These are phyloP conservation scores for Plasmodium vinckei DNA, from an alignment of 169 alveolate genomes.

Conservation along the genomic window DNA sequence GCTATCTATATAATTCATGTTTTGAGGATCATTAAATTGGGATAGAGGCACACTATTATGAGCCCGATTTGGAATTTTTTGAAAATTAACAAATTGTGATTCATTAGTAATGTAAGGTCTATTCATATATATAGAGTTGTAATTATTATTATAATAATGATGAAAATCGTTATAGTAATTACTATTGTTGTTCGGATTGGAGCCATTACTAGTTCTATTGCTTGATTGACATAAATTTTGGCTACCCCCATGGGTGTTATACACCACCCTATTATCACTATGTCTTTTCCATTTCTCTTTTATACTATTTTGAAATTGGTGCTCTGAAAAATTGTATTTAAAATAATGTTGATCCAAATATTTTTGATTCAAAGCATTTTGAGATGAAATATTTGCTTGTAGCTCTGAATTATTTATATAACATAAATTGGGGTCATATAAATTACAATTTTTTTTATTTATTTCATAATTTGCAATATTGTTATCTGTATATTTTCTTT, in stretches of 20 bases:
- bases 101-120: too few species aligned
- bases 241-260: neutral
- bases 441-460: constrained; percentile 21
- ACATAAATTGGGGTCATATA: neutral
- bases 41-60: too few species aligned
- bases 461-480: constrained; percentile 16
- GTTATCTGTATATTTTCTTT: constrained; percentile 69
- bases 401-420: constrained; percentile 1
- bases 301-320: neutral
- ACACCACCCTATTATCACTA: constrained; percentile 6
- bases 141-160: neutral
- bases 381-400: neutral
- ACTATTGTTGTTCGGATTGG: too few species aligned
- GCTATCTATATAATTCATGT: constrained; percentile 4
- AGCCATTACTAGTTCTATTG: too few species aligned
- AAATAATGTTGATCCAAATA: neutral
- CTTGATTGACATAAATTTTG: neutral
- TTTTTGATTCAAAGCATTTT: neutral
- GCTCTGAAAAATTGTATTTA: neutral
- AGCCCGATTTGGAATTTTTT: too few species aligned
- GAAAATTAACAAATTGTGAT: too few species aligned
- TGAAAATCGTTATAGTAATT: neutral
- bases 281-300: neutral
- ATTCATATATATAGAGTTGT: neutral
- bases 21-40: neutral